These are phyloP conservation scores for Phaeolepiota aurea DNA, from an alignment of 768 basidiomycete species.

Conservation along the genomic window DNA sequence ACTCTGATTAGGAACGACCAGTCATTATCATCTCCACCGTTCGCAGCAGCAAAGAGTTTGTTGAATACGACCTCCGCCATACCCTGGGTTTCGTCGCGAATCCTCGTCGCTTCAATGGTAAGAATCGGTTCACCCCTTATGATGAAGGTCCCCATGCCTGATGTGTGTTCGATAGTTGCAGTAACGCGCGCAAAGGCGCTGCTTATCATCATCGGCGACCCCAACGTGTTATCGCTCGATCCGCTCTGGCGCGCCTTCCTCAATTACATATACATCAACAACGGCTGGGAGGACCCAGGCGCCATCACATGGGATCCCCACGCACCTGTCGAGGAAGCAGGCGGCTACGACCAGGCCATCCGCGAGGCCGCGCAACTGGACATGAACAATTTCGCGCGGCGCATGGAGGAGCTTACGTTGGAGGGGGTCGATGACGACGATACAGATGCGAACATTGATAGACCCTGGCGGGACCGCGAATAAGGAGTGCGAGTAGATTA, in stretches of 20 bases:
- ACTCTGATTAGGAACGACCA: constrained; percentile 45
- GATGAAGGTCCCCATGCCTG: too few species aligned
- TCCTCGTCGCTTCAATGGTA: constrained; percentile 54
- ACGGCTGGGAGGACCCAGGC: constrained; percentile 45
- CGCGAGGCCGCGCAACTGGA: constrained; percentile 23
- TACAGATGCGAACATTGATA: constrained; percentile 26
- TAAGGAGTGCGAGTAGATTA: too few species aligned
- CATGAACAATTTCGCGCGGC: constrained; percentile 33
- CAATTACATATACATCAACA: constrained; percentile 43
- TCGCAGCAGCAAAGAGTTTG: constrained; percentile 43
- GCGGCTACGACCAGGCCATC: constrained; percentile 28
- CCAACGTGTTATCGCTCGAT: constrained; percentile 48
- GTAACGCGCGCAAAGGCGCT: constrained; percentile 55
- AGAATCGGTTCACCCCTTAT: too few species aligned
- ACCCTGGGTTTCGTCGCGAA: constrained; percentile 53
- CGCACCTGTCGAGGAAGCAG: constrained; percentile 24
- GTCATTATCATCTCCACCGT: constrained; percentile 56
- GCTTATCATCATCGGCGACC: constrained; percentile 53
- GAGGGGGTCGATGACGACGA: constrained; percentile 18
- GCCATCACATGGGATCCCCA: constrained; percentile 42
- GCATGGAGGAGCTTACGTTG: constrained; percentile 23
- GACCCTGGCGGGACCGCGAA: constrained; percentile 33
- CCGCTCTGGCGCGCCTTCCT: constrained; percentile 56
- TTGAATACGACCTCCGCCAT: constrained; percentile 45
- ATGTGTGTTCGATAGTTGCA: constrained; percentile 35